Evolutionary conservation across 2,329 filamentous ascomycete species (phyloP).

Genomic region (Colletotrichum sp.): DNA sequence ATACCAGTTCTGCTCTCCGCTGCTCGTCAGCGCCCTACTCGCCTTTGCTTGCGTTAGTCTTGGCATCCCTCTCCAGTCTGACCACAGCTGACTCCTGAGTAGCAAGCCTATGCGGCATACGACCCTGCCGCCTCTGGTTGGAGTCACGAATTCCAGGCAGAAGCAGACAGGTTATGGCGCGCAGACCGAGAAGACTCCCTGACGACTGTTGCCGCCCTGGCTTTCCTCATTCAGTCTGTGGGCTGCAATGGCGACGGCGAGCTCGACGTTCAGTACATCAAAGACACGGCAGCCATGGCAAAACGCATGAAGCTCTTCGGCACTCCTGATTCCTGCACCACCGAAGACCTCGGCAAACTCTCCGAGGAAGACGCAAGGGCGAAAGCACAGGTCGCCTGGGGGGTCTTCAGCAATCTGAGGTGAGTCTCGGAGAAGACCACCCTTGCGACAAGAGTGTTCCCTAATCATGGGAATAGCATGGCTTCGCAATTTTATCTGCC

Average conservation of each 20-base stretch:
- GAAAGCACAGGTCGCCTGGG: constrained; percentile 28
- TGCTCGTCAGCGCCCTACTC: constrained; percentile 39
- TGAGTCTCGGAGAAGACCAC: constrained; percentile 24
- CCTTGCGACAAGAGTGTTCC: neutral
- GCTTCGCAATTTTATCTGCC: constrained; percentile 6
- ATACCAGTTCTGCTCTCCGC: constrained; percentile 33
- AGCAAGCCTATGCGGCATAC: constrained; percentile 12
- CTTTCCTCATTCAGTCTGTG: constrained; percentile 6
- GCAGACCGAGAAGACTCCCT: constrained; percentile 9
- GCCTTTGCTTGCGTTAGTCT: constrained; percentile 37
- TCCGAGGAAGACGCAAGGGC: neutral
- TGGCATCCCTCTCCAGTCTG: neutral
- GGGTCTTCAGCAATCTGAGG: constrained; percentile 42
- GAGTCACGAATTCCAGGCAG: constrained; percentile 12
- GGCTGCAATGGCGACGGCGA: constrained; percentile 17
- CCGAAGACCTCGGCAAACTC: neutral
- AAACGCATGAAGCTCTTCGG: constrained; percentile 13
- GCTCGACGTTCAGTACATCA: constrained; percentile 8
- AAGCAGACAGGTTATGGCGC: constrained; percentile 9
- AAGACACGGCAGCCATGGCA: constrained; percentile 13
- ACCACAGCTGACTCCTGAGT: neutral
- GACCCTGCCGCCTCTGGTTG: constrained; percentile 7
- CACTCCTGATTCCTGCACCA: constrained; percentile 1
- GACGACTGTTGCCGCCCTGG: constrained; percentile 2
- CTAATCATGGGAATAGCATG: neutral